phyloP scores from a whole-genome alignment of 441 rosid species.

The Gossypium davidsonii region DNA sequence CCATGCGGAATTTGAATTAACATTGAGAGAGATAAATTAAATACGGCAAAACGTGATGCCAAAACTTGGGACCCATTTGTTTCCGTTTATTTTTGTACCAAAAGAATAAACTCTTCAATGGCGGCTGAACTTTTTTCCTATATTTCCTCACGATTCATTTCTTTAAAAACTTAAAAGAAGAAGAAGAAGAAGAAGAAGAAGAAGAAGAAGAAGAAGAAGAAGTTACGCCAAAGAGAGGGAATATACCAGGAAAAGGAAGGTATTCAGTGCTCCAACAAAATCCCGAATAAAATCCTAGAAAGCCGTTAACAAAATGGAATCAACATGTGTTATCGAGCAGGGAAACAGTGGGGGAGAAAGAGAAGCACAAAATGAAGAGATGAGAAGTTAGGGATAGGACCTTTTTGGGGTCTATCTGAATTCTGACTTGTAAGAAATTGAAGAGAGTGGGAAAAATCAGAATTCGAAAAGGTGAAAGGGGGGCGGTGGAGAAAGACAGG shows the following conservation, averaged over 20 bases:
- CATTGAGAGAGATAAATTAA: neutral
- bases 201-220: neutral
- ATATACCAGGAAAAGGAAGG: neutral
- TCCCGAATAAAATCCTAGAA: conserved; percentile 14
- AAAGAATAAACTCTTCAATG: neutral
- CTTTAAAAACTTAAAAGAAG: neutral
- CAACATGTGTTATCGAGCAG: neutral
- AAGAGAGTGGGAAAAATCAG: neutral
- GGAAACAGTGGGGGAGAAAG: neutral
- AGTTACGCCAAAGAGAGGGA: neutral
- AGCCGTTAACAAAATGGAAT: neutral
- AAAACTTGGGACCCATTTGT: neutral
- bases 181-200: neutral
- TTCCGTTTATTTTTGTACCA: neutral
- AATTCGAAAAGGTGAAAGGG: neutral
- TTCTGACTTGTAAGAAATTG: neutral
- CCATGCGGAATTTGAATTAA: neutral
- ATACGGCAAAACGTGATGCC: neutral
- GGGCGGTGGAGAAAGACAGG: neutral
- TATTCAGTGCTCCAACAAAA: neutral
- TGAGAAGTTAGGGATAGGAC: neutral
- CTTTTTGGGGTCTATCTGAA: conserved; percentile 8
- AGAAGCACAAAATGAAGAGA: neutral
- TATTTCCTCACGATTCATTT: neutral
- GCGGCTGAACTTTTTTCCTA: neutral